Conservation (phyloP, 306 rosid species). For the Oemleria cerasiformis region DNA sequence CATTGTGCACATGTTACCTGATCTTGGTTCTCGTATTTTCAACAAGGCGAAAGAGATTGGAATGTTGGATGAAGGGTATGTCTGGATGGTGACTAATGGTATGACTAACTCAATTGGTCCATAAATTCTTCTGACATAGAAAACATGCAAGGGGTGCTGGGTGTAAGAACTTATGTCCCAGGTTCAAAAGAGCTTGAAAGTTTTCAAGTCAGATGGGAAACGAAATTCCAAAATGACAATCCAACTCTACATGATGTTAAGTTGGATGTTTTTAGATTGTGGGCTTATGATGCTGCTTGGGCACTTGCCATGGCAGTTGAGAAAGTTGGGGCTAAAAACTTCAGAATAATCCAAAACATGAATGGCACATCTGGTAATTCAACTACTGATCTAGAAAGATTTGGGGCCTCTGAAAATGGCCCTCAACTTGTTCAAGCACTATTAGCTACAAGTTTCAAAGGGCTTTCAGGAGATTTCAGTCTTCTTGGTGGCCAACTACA, state of each 20-base stretch:
- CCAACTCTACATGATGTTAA: slow-evolving; percentile 16
- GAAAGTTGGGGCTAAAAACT: no score
- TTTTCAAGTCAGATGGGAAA: slow-evolving; percentile 39
- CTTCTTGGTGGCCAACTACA: slow-evolving; percentile 21
- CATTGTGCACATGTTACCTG: slow-evolving; percentile 35
- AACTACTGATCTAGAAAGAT: slow-evolving; percentile 28
- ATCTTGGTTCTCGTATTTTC: slow-evolving; percentile 33
- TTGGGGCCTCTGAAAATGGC: slow-evolving; percentile 38
- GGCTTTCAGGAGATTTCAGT: slow-evolving; percentile 22
- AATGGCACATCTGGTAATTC: slow-evolving; percentile 24
- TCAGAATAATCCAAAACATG: neutral
- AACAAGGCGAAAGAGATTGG: slow-evolving; percentile 40
- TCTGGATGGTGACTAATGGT: slow-evolving; percentile 48
- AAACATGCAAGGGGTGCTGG: slow-evolving; percentile 53
- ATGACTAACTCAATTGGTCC: slow-evolving; percentile 19
- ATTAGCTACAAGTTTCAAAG: slow-evolving; percentile 6
- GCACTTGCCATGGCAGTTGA: no score
- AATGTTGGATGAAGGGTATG: slow-evolving; percentile 46
- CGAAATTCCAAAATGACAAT: no score
- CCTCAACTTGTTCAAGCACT: slow-evolving; percentile 29
- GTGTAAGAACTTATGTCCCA: slow-evolving; percentile 38
- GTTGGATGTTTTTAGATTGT: no score
- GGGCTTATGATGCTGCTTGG: no score
- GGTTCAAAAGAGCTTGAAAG: slow-evolving; percentile 23
- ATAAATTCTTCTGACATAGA: neutral